Percentiles rank a stretch among this genome's conserved stretches.
These are phyloP conservation scores for Phycomyces nitens DNA, from an alignment of 192 early-diverging fungal species.

Conservation along the genomic window DNA sequence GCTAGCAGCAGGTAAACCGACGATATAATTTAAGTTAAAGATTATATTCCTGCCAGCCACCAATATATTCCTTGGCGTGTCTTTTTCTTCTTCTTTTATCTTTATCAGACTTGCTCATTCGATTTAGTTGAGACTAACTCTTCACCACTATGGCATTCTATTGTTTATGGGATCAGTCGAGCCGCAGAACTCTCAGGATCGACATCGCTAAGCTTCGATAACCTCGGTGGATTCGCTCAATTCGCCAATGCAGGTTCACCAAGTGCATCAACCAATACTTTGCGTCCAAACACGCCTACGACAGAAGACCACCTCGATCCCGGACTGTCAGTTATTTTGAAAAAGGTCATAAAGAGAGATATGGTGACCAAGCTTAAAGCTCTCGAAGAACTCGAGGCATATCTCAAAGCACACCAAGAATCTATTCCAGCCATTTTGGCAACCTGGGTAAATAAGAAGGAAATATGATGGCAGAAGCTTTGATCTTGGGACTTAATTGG, in stretches of 20 bases:
- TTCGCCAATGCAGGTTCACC: conserved; percentile 39
- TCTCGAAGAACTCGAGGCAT: conserved; percentile 73
- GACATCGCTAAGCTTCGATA: conserved; percentile 42
- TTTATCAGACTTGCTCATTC: conserved; percentile 23
- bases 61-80: too few species aligned
- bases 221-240: conserved; percentile 66
- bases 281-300: conserved; percentile 28
- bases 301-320: conserved; percentile 43
- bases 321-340: conserved; percentile 70
- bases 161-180: conserved; percentile 40
- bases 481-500: conserved; percentile 11
- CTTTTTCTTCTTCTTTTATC: too few species aligned
- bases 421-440: conserved; percentile 27
- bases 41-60: neutral
- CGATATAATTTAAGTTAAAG: neutral
- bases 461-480: conserved; percentile 42
- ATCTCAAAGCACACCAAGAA: conserved; percentile 46
- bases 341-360: conserved; percentile 85
- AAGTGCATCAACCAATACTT: conserved; percentile 9
- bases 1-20: conserved; percentile 76
- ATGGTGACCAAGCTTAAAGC: conserved; percentile 84
- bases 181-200: conserved; percentile 53
- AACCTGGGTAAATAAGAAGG: conserved; percentile 48
- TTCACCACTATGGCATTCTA: neutral
- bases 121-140: conserved; percentile 32